Conservation (phyloP, 768 basidiomycete species). For the Cystobasidium ongulense region DNA sequence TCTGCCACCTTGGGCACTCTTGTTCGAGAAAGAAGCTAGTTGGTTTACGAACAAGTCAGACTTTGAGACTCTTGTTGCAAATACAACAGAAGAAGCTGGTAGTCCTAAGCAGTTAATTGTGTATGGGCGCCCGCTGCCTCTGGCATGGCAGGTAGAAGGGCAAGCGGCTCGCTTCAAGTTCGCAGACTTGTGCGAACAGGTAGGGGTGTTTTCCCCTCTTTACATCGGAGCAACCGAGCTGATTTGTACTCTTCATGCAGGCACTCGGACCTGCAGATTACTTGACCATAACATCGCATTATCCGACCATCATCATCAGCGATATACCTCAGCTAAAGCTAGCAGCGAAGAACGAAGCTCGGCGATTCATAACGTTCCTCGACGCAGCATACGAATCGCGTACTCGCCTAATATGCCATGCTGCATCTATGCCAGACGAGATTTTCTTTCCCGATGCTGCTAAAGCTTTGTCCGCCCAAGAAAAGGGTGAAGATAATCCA, state of each 20-base stretch:
- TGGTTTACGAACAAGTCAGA: slow-evolving; percentile 38
- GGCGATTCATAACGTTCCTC: slow-evolving; percentile 57
- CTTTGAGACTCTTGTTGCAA: slow-evolving; percentile 30
- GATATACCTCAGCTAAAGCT: slow-evolving; percentile 53
- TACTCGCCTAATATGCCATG: slow-evolving; percentile 44
- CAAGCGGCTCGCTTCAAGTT: slow-evolving; percentile 52
- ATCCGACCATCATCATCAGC: slow-evolving; percentile 52
- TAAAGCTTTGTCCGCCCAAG: slow-evolving; percentile 32
- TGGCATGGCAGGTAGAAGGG: slow-evolving; percentile 49
- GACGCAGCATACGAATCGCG: slow-evolving; percentile 51
- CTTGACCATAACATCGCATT: slow-evolving; percentile 53
- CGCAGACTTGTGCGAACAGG: slow-evolving; percentile 50
- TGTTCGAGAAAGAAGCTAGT: slow-evolving; percentile 34
- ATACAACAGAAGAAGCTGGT: slow-evolving; percentile 5
- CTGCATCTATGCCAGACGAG: slow-evolving; percentile 48
- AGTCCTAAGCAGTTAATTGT: slow-evolving; percentile 46
- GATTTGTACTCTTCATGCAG: slow-evolving; percentile 34
- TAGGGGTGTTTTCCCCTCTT: not conserved
- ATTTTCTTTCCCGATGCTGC: slow-evolving; percentile 56
- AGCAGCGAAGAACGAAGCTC: slow-evolving; percentile 55
- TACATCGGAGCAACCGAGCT: not conserved
- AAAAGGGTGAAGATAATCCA: slow-evolving; percentile 33
- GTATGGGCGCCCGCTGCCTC: slow-evolving; percentile 50
- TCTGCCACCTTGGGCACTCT: slow-evolving; percentile 31
- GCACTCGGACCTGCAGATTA: slow-evolving; percentile 57